Evolutionary conservation across 2,329 filamentous ascomycete species (phyloP).

Genomic region (Aulographum hederae): DNA sequence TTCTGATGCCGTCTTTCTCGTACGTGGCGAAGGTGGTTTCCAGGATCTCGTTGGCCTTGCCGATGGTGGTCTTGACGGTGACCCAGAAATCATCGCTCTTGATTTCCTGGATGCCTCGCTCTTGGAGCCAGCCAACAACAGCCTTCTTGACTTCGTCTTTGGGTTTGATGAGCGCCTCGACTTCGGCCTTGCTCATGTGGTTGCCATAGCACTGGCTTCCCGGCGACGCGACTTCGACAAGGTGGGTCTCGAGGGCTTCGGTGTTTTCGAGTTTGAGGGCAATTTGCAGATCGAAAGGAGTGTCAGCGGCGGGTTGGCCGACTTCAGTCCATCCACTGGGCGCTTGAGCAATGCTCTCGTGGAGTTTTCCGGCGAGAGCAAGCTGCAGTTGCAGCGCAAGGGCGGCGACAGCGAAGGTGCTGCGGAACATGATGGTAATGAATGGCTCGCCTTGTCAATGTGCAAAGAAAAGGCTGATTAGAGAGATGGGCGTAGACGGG

Average conservation of each 20-base stretch:
- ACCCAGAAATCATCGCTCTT: conserved; percentile 23
- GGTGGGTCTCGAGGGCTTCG: conserved; percentile 19
- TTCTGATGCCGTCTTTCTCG: conserved; percentile 19
- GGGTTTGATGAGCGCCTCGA: conserved; percentile 24
- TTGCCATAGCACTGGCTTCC: conserved; percentile 28
- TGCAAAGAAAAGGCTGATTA: no score
- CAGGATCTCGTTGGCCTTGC: conserved; percentile 26
- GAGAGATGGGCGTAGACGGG: no score
- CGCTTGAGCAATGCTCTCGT: background rate
- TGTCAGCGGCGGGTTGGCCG: conserved; percentile 7
- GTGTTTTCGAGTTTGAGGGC: conserved; percentile 13
- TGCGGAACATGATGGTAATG: no score
- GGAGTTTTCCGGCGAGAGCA: background rate
- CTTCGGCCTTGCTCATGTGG: conserved; percentile 25
- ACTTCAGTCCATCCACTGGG: background rate
- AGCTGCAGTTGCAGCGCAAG: no score
- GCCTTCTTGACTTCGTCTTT: conserved; percentile 16
- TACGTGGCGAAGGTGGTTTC: conserved; percentile 29
- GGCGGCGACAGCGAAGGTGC: no score
- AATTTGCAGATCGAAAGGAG: conserved; percentile 13
- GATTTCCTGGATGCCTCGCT: conserved; percentile 17
- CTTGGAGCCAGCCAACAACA: conserved; percentile 26
- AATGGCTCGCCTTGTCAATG: no score
- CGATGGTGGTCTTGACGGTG: conserved; percentile 22
- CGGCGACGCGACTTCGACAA: conserved; percentile 27